Conservation (phyloP, 139 green algal species). For the Penium margaritaceum region DNA sequence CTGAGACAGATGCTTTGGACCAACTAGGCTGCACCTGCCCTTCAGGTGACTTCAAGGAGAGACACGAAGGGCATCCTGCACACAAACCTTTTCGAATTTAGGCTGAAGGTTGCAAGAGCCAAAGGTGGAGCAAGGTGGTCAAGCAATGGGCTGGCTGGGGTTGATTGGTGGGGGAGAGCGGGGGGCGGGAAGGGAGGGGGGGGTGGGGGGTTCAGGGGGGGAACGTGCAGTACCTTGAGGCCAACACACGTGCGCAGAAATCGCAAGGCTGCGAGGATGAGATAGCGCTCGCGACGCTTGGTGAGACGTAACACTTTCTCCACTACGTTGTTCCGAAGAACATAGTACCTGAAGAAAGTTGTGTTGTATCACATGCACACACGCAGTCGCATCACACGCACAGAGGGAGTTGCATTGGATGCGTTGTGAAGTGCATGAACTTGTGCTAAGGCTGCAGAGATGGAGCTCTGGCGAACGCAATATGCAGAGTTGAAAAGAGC, state of each 20-base stretch:
- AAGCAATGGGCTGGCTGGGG: background rate
- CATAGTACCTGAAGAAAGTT: conserved; percentile 64
- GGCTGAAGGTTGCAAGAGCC: background rate
- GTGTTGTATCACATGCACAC: too few relatives aligned
- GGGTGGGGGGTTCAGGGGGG: background rate
- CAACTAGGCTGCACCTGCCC: too few relatives aligned
- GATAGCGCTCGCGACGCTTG: conserved; percentile 68
- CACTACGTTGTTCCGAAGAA: conserved; percentile 64
- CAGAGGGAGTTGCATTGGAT: too few relatives aligned
- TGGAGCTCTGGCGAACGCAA: too few relatives aligned
- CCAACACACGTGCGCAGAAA: conserved; percentile 83
- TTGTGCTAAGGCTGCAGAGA: too few relatives aligned
- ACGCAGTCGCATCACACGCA: too few relatives aligned
- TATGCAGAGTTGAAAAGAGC: too few relatives aligned
- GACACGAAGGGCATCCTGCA: too few relatives aligned
- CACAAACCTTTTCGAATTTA: background rate
- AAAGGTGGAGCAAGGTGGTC: background rate
- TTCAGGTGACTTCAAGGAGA: too few relatives aligned
- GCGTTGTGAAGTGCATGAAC: too few relatives aligned
- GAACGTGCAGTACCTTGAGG: conserved; percentile 55
- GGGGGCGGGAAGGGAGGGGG: background rate
- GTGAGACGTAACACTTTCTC: conserved; percentile 83
- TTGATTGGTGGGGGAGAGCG: background rate
- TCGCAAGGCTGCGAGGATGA: conserved; percentile 77
- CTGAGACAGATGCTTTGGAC: too few relatives aligned